A percentile compares a stretch with the other conserved stretches of the same genome.
Conservation (phyloP, 495 filamentous ascomycete genomes). For the Penicillium turbatum region DNA sequence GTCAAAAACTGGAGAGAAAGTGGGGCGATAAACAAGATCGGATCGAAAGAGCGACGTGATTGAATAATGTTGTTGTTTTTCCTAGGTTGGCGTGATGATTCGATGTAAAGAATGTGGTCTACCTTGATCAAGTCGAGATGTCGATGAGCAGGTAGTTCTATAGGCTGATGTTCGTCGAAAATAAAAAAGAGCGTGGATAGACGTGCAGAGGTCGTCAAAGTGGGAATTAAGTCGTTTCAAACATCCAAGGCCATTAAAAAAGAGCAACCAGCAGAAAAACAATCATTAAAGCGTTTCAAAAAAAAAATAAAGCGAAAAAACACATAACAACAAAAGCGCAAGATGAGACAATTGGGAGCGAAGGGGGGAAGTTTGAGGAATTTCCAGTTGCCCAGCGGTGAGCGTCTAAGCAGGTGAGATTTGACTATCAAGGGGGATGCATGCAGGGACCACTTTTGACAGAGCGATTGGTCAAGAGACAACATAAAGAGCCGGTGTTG, state of each 20-base stretch:
- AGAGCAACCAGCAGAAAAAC: constrained; percentile 32
- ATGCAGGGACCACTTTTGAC: too few relatives aligned
- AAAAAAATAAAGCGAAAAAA: constrained; percentile 38
- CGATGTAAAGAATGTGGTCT: constrained; percentile 32
- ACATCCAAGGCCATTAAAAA: constrained; percentile 24
- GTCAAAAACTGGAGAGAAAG: background rate
- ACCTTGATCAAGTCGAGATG: constrained; percentile 12
- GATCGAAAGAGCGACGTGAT: constrained; percentile 14
- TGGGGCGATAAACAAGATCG: constrained; percentile 6
- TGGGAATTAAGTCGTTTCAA: constrained; percentile 24
- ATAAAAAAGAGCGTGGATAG: constrained; percentile 23
- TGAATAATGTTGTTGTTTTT: constrained; percentile 18
- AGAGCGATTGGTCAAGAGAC: too few relatives aligned
- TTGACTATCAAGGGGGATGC: constrained; percentile 12
- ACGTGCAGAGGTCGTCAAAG: constrained; percentile 25
- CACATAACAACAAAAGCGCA: constrained; percentile 29
- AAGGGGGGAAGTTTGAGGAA: constrained; percentile 24
- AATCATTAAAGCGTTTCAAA: constrained; percentile 22
- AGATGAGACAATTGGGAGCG: constrained; percentile 19
- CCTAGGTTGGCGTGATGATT: constrained; percentile 3
- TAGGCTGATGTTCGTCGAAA: constrained; percentile 9
- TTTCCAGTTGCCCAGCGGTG: constrained; percentile 36
- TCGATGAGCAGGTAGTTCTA: constrained; percentile 8
- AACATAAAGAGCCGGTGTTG: too few relatives aligned
- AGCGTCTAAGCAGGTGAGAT: constrained; percentile 24